Percentiles rank a stretch among this genome's conserved stretches.
These are phyloP conservation scores for Striga hermonthica DNA, from an alignment of 305 asterid genomes.

Conservation along the genomic window DNA sequence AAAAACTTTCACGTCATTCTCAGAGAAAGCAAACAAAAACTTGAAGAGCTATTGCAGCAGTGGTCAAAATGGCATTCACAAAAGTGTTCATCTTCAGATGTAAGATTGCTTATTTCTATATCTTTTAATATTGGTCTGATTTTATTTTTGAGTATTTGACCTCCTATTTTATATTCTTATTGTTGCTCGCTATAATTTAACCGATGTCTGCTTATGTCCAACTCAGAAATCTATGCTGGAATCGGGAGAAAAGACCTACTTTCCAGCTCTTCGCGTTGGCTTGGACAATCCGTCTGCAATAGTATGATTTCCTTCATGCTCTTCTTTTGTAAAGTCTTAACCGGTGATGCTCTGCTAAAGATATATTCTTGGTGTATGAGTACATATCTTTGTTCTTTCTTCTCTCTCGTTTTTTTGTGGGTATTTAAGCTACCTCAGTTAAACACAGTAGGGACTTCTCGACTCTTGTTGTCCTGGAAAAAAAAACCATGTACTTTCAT, in stretches of 20 bases:
- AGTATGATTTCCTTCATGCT: constrained; percentile 50
- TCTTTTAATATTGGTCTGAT: constrained; percentile 7
- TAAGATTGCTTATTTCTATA: constrained; percentile 35
- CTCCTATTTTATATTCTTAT: constrained; percentile 20
- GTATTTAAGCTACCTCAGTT: constrained; percentile 11
- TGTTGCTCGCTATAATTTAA: constrained; percentile 25
- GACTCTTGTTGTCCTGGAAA: constrained; percentile 3
- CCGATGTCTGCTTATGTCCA: constrained; percentile 29
- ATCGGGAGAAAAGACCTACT: constrained; percentile 87
- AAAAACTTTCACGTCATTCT: constrained; percentile 31
- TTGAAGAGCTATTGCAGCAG: constrained; percentile 73
- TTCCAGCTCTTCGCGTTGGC: constrained; percentile 83
- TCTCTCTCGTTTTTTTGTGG: neutral
- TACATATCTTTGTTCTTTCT: neutral
- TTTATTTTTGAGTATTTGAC: constrained; percentile 11
- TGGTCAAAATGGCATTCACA: constrained; percentile 93
- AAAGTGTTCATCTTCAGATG: constrained; percentile 54
- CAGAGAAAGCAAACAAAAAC: constrained; percentile 88
- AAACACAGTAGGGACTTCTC: neutral
- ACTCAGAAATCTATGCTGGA: constrained; percentile 67
- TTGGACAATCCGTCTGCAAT: constrained; percentile 69
- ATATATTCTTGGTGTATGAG: constrained; percentile 16
- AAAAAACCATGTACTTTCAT: neutral
- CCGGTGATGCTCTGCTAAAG: constrained; percentile 22
- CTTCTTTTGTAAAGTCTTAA: constrained; percentile 16